These are phyloP conservation scores for Sporothrix schenckii DNA, from an alignment of 2,329 filamentous ascomycete genomes.

Conservation along the genomic window DNA sequence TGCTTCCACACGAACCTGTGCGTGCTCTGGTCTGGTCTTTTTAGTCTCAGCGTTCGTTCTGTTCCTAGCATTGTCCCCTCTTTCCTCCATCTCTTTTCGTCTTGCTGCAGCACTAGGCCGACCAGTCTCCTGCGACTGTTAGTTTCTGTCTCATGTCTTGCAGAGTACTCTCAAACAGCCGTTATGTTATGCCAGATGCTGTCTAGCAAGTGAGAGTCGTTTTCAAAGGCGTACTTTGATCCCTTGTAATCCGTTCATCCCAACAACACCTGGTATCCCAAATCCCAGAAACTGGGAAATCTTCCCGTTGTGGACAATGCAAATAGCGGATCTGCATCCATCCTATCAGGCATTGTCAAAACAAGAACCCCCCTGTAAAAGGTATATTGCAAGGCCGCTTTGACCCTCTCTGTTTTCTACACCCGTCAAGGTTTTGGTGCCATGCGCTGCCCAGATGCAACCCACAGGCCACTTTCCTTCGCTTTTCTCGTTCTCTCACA, in stretches of 20 bases:
- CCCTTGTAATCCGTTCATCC: background rate
- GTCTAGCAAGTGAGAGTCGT: background rate
- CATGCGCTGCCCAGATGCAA: background rate
- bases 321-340: background rate
- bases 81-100: slow-evolving; percentile 16
- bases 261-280: background rate
- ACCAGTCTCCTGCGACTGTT: background rate
- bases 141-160: background rate
- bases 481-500: background rate
- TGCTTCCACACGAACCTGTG: slow-evolving; percentile 19
- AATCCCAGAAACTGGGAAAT: slow-evolving; percentile 1
- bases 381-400: no score
- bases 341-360: background rate
- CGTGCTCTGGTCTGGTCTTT: background rate
- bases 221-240: background rate
- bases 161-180: background rate
- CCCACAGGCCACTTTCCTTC: background rate
- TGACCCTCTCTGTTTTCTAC: background rate
- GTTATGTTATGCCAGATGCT: slow-evolving; percentile 1
- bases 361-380: background rate
- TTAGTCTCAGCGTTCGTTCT: slow-evolving; percentile 3
- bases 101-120: slow-evolving; percentile 11
- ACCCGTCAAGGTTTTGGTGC: slow-evolving; percentile 7
- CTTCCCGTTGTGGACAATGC: background rate
- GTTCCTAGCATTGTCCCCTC: background rate